phyloP scores from a whole-genome alignment of 345 rosid species.

The Acer campestre region DNA sequence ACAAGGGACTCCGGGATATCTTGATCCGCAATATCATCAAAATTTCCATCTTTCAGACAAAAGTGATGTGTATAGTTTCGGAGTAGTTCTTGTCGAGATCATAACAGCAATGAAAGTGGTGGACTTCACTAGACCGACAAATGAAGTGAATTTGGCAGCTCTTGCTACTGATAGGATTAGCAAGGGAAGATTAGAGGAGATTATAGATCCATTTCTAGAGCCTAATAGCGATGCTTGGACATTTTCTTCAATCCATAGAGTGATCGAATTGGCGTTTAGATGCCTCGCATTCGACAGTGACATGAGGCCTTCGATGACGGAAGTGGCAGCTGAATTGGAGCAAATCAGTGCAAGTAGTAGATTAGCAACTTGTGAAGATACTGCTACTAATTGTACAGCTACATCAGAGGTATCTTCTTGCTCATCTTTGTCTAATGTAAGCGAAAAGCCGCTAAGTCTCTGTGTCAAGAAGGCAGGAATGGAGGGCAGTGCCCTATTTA shows the following conservation, averaged over 20 bases:
- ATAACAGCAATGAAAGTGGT: conserved; percentile 64
- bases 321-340: conserved; percentile 57
- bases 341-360: conserved; percentile 39
- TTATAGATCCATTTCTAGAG: conserved; percentile 54
- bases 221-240: conserved; percentile 44
- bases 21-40: conserved; percentile 90
- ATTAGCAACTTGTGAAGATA: conserved; percentile 28
- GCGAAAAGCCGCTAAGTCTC: conserved; percentile 35
- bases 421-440: conserved; percentile 32
- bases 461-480: conserved; percentile 14
- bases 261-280: conserved; percentile 76
- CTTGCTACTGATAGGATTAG: conserved; percentile 61
- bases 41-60: conserved; percentile 83
- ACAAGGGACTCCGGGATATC: conserved; percentile 90
- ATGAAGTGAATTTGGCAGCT: conserved; percentile 68
- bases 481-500: conserved; percentile 11
- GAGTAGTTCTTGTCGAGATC: conserved; percentile 69
- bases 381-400: conserved; percentile 18
- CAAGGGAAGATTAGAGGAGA: conserved; percentile 52
- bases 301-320: conserved; percentile 68
- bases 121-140: conserved; percentile 52
- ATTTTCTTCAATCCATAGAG: conserved; percentile 42
- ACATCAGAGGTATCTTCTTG: conserved; percentile 22
- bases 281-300: conserved; percentile 71
- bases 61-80: conserved; percentile 84